Percentiles rank a stretch among this genome's conserved stretches.
Evolutionary conservation across 2,329 filamentous ascomycete genomes (phyloP).

Genomic region (Madurella mycetomatis): DNA sequence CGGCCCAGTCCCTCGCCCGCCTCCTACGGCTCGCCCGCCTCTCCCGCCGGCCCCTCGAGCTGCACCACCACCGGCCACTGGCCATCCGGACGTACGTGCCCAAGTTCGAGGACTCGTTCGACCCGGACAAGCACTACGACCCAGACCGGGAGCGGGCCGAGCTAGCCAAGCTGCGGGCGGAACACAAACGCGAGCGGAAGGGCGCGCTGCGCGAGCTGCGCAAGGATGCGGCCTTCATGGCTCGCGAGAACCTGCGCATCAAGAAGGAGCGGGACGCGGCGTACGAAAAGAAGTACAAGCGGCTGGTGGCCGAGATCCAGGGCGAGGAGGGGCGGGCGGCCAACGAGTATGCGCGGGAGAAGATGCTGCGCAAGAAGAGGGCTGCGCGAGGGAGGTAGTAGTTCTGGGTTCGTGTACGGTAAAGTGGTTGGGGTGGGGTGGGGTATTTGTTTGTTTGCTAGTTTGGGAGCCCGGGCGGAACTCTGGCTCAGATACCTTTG

Average conservation of each 20-base stretch:
- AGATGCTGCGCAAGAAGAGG: conserved; percentile 69
- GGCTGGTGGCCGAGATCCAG: conserved; percentile 90
- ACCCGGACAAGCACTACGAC: conserved; percentile 95
- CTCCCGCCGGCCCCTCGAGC: conserved; percentile 70
- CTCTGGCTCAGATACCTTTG: too few relatives aligned
- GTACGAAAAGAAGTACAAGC: conserved; percentile 95
- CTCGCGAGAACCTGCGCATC: conserved; percentile 79
- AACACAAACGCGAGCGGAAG: conserved; percentile 94
- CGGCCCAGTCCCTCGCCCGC: conserved; percentile 44
- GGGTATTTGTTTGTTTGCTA: not conserved
- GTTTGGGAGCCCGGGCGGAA: not conserved
- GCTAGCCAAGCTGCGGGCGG: conserved; percentile 74
- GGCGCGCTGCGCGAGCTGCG: conserved; percentile 88
- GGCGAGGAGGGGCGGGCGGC: conserved; percentile 82
- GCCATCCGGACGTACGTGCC: conserved; percentile 85
- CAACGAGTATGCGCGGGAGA: conserved; percentile 88
- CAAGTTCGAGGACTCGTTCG: conserved; percentile 94
- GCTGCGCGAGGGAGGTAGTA: conserved; percentile 47
- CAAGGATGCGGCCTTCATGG: conserved; percentile 93
- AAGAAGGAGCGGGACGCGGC: conserved; percentile 92
- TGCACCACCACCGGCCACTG: conserved; percentile 84
- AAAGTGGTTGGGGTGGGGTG: not conserved
- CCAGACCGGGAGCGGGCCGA: conserved; percentile 87
- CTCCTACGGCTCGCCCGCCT: conserved; percentile 60
- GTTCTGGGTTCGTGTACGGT: not conserved